A percentile compares a stretch with the other conserved stretches of the same genome.
Evolutionary conservation across 305 asterid genomes (phyloP).

Genomic region (Striga hermonthica): DNA sequence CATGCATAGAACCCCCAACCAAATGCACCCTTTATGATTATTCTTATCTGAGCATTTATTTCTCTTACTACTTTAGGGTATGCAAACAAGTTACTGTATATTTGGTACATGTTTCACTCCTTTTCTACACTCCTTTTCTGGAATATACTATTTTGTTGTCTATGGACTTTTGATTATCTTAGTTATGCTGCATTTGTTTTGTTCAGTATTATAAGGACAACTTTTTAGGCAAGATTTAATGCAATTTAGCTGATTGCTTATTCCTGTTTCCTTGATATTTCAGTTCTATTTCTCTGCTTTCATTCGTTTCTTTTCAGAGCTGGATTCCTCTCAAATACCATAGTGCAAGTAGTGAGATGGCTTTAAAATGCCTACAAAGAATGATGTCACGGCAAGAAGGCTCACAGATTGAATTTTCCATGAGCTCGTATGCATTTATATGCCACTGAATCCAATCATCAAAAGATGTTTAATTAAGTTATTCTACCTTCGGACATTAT

Average conservation of each 20-base stretch:
- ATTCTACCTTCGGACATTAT: conserved; percentile 19
- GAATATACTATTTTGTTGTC: no score
- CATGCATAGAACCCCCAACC: no score
- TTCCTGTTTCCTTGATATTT: conserved; percentile 18
- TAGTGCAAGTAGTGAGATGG: conserved; percentile 50
- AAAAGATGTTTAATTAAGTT: conserved; percentile 11
- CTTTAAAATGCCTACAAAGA: conserved; percentile 47
- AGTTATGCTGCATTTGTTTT: no score
- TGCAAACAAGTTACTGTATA: not conserved
- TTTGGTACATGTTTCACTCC: not conserved
- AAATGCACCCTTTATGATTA: not conserved
- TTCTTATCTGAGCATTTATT: not conserved
- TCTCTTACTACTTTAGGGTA: conserved; percentile 10
- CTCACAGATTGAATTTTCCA: conserved; percentile 45
- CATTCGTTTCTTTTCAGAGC: conserved; percentile 32
- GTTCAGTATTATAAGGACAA: no score
- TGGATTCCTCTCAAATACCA: conserved; percentile 81
- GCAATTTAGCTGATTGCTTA: no score
- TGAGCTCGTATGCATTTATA: conserved; percentile 53
- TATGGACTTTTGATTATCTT: no score
- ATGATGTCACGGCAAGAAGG: conserved; percentile 46
- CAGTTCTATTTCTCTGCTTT: conserved; percentile 1
- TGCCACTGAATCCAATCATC: conserved; percentile 4
- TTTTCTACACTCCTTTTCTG: conserved; percentile 11
- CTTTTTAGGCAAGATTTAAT: no score